Evolutionary conservation across 1,139 yeast genomes (phyloP), one percentile per base, ranked within the genome.

Genomic region (Magnusiomyces ingens): DNA sequence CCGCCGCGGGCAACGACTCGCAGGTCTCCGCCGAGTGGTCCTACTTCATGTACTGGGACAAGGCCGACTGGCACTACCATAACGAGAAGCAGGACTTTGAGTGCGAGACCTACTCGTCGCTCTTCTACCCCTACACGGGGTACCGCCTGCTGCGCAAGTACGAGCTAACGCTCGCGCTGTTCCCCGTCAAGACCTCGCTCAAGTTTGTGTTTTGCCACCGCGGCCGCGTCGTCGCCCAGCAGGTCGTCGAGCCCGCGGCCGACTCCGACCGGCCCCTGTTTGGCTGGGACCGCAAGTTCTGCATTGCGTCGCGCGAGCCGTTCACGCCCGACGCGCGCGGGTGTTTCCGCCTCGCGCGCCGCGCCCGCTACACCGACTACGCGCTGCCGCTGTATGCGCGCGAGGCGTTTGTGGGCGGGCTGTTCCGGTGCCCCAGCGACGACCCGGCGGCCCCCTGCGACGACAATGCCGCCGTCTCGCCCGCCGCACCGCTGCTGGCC

Each of bases 361-460:
- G 45, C 8, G 45, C 45, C 10, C 17, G 26, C 13, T 42, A 49
- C 17, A 21, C 41, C 6, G 50, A 51, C 17, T 21, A 19, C 3
- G 15, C 3, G 3, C 21, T 52, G 15, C 55, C 55, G 1, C 41
- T 51, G 38, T 54, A 52, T 38, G 44, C 55, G 17, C 61, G 65
- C 1, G 62, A 65, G 35, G 51, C 60, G 2, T 59, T 58, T 52
- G 59, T 62, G 0, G 68, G 67, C 2, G 65, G 66, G 1, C 52
- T 64, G 17, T 63, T 61, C 53, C 53, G 56, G 41, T 64, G 67
- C 50, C 52, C 55, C 4, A 41, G 52, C 18, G 51, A 45, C 17
- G 45, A 36, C 26, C 48, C 49, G 1, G 44, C 44, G 12, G 26
- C 48, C 12, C 21, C 4, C 32, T 38, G 45, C 35, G 51, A 55